A percentile compares a stretch with the other conserved stretches of the same genome.
phyloP scores from a whole-genome alignment of 192 early-diverging fungal species.

The Coemansia sp. region DNA sequence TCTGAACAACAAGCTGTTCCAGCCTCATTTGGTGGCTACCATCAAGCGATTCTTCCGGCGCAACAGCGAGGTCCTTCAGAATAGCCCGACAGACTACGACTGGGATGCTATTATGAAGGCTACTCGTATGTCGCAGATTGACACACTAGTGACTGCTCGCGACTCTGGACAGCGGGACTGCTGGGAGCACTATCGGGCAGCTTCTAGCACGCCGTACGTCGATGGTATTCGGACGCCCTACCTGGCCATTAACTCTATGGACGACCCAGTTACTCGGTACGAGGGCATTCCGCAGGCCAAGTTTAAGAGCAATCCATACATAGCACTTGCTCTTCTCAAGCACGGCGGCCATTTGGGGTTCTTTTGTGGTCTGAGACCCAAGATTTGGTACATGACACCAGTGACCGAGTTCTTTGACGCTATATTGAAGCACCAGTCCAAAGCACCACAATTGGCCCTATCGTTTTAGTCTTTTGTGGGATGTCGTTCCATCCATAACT shows the following conservation, averaged over 20 bases:
- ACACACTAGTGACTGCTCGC: constrained; percentile 70
- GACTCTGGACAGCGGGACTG: constrained; percentile 79
- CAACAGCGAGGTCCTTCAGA: constrained; percentile 47
- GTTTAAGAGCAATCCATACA: constrained; percentile 70
- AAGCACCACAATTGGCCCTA: background rate
- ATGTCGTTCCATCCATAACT: no score
- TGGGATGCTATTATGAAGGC: constrained; percentile 59
- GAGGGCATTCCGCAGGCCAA: constrained; percentile 76
- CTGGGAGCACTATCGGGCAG: constrained; percentile 75
- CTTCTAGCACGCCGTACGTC: constrained; percentile 60
- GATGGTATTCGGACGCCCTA: constrained; percentile 70
- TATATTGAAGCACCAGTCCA: constrained; percentile 5
- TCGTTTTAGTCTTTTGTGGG: background rate
- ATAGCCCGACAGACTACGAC: constrained; percentile 46
- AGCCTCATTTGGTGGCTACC: constrained; percentile 60
- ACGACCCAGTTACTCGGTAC: constrained; percentile 79
- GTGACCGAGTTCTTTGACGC: constrained; percentile 60
- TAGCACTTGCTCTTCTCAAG: constrained; percentile 73
- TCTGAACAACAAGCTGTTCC: constrained; percentile 62
- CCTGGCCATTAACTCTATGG: constrained; percentile 77
- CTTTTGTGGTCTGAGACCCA: constrained; percentile 45
- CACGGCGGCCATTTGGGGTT: constrained; percentile 92
- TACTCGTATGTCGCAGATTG: constrained; percentile 74
- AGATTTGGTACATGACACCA: constrained; percentile 66
- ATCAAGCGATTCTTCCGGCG: constrained; percentile 54